phyloP scores from a whole-genome alignment of 2,329 filamentous ascomycete genomes.

The Colletotrichum musicola region DNA sequence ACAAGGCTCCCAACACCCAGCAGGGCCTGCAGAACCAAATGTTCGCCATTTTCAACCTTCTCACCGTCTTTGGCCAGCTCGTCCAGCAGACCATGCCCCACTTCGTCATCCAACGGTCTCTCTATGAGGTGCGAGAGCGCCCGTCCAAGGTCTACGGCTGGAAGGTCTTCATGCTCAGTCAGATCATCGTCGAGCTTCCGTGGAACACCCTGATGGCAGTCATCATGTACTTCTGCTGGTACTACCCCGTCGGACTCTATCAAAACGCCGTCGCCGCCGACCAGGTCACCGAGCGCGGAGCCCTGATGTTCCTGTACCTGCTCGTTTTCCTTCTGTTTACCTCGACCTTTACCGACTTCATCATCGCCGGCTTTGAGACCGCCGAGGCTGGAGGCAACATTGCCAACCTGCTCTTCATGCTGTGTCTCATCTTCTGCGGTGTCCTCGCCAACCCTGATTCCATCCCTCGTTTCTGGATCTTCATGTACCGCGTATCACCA shows the following conservation, averaged over 20 bases:
- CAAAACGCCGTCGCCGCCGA: constrained; percentile 74
- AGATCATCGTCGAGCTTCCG: constrained; percentile 86
- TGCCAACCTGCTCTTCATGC: constrained; percentile 79
- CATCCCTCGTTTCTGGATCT: constrained; percentile 83
- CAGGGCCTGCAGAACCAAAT: constrained; percentile 89
- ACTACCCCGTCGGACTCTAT: constrained; percentile 86
- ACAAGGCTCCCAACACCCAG: constrained; percentile 75
- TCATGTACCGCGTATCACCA: constrained; percentile 86
- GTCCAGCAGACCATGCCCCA: constrained; percentile 88
- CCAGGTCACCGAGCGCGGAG: constrained; percentile 76
- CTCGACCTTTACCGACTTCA: constrained; percentile 82
- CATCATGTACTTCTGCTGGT: constrained; percentile 86
- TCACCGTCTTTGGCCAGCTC: constrained; percentile 84
- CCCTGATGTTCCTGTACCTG: constrained; percentile 83
- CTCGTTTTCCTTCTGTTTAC: constrained; percentile 83
- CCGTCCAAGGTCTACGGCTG: constrained; percentile 88
- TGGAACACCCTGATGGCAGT: constrained; percentile 84
- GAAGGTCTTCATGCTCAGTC: constrained; percentile 86
- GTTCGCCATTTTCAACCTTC: constrained; percentile 87
- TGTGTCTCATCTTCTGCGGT: constrained; percentile 81
- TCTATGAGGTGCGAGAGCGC: constrained; percentile 88
- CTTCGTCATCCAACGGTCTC: constrained; percentile 83
- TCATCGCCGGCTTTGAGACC: constrained; percentile 80
- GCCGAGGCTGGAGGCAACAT: constrained; percentile 83
- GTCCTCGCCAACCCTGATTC: constrained; percentile 74